A percentile compares a stretch with the other conserved stretches of the same genome.
Evolutionary conservation across 1,284 basidiomycete species (phyloP).

Genomic region (Ustilago nuda): DNA sequence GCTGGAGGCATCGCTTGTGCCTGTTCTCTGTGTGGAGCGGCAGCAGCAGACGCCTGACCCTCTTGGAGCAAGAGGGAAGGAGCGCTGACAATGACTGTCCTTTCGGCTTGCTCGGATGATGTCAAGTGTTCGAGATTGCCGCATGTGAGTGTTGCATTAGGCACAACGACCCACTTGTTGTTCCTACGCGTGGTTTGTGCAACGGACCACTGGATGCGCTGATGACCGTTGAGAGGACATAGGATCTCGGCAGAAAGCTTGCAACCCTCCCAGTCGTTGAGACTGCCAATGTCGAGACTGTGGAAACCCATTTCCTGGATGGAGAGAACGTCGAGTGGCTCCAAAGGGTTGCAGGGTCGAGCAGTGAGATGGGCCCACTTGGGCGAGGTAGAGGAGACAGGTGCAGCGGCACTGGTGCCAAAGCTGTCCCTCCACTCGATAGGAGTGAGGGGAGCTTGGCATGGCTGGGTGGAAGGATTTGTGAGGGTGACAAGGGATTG

Average conservation of each 20-base stretch:
- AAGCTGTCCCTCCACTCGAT: conserved; percentile 48
- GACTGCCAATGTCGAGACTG: conserved; percentile 59
- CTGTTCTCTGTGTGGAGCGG: conserved; percentile 1
- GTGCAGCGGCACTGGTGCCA: not conserved
- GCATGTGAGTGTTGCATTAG: conserved; percentile 32
- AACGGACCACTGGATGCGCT: conserved; percentile 50
- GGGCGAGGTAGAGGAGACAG: conserved; percentile 7
- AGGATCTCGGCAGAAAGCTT: conserved; percentile 50
- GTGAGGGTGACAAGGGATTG: conserved; percentile 22
- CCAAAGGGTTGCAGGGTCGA: conserved; percentile 45
- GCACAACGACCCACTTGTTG: conserved; percentile 61
- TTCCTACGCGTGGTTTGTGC: conserved; percentile 47
- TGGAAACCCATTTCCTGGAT: conserved; percentile 64
- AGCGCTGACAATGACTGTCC: conserved; percentile 56
- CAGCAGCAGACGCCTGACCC: not conserved
- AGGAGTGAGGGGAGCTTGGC: conserved; percentile 28
- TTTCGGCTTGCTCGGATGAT: conserved; percentile 25
- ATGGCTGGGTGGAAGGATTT: conserved; percentile 30
- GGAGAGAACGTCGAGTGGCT: conserved; percentile 60
- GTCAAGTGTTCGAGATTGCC: conserved; percentile 12
- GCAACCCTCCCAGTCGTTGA: conserved; percentile 61
- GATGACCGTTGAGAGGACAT: conserved; percentile 40
- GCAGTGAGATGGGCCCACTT: conserved; percentile 37
- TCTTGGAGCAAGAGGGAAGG: conserved; percentile 40
- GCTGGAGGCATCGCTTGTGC: not conserved